Conservation (phyloP, 2,329 filamentous ascomycete species). For the Orbilia quercus region DNA sequence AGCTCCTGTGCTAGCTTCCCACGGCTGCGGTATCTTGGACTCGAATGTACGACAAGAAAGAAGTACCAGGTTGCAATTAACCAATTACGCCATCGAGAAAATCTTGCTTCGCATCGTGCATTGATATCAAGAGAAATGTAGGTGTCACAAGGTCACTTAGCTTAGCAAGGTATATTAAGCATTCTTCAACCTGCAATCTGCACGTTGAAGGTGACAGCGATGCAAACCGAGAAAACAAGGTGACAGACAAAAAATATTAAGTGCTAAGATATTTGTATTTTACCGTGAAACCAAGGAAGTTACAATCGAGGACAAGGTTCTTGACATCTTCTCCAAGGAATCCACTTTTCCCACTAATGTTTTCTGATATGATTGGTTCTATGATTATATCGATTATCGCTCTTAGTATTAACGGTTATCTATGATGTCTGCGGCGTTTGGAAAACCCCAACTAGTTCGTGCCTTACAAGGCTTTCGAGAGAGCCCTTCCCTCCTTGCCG, state of each 20-base stretch:
- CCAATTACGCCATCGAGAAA: too few species aligned
- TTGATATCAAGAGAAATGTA: background rate
- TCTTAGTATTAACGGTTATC: conserved; percentile 37
- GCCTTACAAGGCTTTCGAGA: conserved; percentile 55
- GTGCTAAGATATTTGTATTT: background rate
- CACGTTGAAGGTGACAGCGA: background rate
- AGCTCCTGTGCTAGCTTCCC: too few species aligned
- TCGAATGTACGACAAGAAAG: too few species aligned
- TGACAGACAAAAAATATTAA: conserved; percentile 1
- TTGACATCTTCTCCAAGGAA: conserved; percentile 20
- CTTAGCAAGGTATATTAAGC: background rate
- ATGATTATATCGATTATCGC: conserved; percentile 30
- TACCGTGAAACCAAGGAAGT: conserved; percentile 40
- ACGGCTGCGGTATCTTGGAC: too few species aligned
- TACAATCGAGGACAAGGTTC: conserved; percentile 1
- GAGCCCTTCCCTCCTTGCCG: conserved; percentile 31
- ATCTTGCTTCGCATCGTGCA: too few species aligned
- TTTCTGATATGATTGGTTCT: conserved; percentile 33
- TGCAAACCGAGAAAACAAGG: too few species aligned
- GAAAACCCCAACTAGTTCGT: conserved; percentile 39
- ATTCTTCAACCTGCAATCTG: too few species aligned
- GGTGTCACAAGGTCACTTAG: background rate
- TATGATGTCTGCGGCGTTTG: conserved; percentile 48
- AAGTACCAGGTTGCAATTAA: too few species aligned
- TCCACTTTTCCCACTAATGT: conserved; percentile 35